Evolutionary conservation across 139 green algal species (phyloP), one percentile per base, ranked within the genome.

Genomic region (Chlamydomonas incerta): DNA sequence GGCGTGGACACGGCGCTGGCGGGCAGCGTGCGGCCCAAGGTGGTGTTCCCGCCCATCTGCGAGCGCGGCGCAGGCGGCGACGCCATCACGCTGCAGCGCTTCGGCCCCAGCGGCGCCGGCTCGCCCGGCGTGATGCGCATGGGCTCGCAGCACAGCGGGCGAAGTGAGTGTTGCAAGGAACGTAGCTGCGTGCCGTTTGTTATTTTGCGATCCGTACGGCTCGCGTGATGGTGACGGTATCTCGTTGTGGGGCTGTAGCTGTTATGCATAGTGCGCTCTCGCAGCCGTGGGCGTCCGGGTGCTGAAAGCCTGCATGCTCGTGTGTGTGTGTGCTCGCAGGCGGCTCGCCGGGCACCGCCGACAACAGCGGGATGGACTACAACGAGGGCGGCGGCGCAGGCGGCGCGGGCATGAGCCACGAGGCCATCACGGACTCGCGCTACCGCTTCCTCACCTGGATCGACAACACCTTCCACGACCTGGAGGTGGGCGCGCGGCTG

Each of bases 11-110:
- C 87, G 23, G 82, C 37, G 41, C 73, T 90, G 46, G 74, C 82
- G 15, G 50, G 31, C 31, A 58, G 5, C 23, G 65, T 89, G 47
- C 58, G 77, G n/a, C 74, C 81, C 34, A 88, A 85, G 62, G 92
- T 90, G n/a, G 67, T 93, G n/a, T 93, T 95, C 67, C 88, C 92
- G 33, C 90, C 92, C 55, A 93, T 95, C 28, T 72, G 87, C n/a
- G 87, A 92, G 58, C 66, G 80, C 41, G 34, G 35, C 8, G 23
- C 8, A 34, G 28, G 10, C 75, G 55, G 57, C 74, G 34, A 34
- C 24, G 26, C 6, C 33, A 20, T 23, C 20, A 71, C 57, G 24
- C 15, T 50, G 10, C 74, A 65, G 14, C 52, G 71, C 8, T 52
- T 58, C 29, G 55, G 63, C 29, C 3, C 13, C 63, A 67, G 1